phyloP scores from a whole-genome alignment of 2,329 filamentous ascomycete genomes.

The Xylariomycetidae sp. region DNA sequence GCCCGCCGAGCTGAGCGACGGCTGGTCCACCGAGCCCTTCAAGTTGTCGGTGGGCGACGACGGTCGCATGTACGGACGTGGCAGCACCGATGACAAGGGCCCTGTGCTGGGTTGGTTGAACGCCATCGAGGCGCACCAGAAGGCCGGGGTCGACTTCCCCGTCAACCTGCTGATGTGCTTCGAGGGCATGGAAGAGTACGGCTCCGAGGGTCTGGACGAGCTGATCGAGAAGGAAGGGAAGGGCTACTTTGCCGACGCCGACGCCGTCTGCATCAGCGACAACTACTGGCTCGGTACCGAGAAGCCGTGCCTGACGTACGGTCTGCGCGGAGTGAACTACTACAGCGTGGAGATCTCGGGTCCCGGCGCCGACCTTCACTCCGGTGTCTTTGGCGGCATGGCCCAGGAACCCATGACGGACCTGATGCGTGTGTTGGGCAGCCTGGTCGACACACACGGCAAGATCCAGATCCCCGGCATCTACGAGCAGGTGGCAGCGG shows the following conservation, averaged over 20 bases:
- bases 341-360: slow-evolving; percentile 89
- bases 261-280: slow-evolving; percentile 96
- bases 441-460: slow-evolving; percentile 81
- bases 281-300: slow-evolving; percentile 99
- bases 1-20: slow-evolving; percentile 85
- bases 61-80: slow-evolving; percentile 92
- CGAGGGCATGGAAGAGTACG: slow-evolving; percentile 99
- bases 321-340: slow-evolving; percentile 95
- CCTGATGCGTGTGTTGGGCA: slow-evolving; percentile 72
- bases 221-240: slow-evolving; percentile 88
- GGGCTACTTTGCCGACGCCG: slow-evolving; percentile 90
- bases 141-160: slow-evolving; percentile 87
- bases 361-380: slow-evolving; percentile 89
- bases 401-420: slow-evolving; percentile 99
- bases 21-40: slow-evolving; percentile 95
- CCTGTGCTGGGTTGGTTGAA: slow-evolving; percentile 97
- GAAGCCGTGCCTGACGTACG: slow-evolving; percentile 97
- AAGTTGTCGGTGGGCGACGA: slow-evolving; percentile 81
- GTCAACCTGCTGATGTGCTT: slow-evolving; percentile 99
- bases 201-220: slow-evolving; percentile 91
- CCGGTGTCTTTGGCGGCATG: slow-evolving; percentile 92
- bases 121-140: slow-evolving; percentile 94
- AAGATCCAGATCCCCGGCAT: slow-evolving; percentile 94
- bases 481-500: slow-evolving; percentile 82
- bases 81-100: slow-evolving; percentile 95